phyloP scores from a whole-genome alignment of 768 basidiomycete species.

The Dacryopinax primogenitus region DNA sequence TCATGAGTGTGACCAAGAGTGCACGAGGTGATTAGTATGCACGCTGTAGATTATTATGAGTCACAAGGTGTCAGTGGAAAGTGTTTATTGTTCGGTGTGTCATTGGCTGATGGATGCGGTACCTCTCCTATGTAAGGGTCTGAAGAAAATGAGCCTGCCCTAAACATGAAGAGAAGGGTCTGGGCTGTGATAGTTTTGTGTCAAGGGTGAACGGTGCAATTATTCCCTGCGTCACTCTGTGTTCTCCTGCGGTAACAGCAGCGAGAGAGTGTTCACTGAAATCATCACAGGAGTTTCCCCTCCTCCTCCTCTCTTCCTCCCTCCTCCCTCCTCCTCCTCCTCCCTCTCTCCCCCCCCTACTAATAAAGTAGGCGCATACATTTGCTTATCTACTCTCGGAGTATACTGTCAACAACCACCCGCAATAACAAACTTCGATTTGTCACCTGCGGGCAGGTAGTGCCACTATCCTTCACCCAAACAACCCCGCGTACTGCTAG shows the following conservation, averaged over 20 bases:
- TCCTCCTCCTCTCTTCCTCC: not conserved
- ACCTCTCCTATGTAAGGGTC: too few relatives aligned
- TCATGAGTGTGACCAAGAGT: too few relatives aligned
- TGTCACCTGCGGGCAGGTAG: constrained; percentile 6
- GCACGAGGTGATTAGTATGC: too few relatives aligned
- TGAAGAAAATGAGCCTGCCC: not conserved
- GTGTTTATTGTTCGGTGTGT: too few relatives aligned
- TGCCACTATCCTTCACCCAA: not conserved
- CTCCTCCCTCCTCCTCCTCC: not conserved
- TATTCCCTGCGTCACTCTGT: not conserved
- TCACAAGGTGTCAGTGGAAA: too few relatives aligned
- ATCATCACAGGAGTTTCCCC: not conserved
- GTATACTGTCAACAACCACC: not conserved
- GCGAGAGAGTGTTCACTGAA: not conserved
- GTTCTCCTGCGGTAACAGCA: not conserved
- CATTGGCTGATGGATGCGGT: too few relatives aligned
- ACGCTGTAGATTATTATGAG: too few relatives aligned
- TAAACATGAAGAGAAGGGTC: not conserved
- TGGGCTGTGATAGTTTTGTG: not conserved
- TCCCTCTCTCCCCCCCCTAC: not conserved
- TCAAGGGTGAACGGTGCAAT: not conserved
- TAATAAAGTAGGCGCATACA: not conserved
- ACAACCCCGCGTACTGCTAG: not conserved
- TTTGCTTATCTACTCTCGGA: not conserved
- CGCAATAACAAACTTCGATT: not conserved